These are phyloP conservation scores for Saccharomycopsis schoenii DNA, from an alignment of 805 yeast species.

Conservation along the genomic window DNA sequence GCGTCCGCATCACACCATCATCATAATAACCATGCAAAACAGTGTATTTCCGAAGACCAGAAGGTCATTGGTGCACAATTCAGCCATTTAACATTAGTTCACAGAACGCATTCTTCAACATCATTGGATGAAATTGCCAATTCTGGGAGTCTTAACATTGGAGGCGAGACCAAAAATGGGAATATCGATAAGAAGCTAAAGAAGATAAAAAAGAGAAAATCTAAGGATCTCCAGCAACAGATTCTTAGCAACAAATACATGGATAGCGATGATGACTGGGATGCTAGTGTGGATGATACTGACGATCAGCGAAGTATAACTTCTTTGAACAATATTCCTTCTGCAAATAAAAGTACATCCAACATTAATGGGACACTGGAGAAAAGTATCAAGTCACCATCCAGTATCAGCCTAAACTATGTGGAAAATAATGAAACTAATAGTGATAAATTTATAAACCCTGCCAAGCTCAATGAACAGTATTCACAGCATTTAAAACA, in stretches of 20 bases:
- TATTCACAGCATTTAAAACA: not conserved
- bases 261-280: constrained; percentile 90
- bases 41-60: constrained; percentile 26
- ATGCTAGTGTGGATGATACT: constrained; percentile 51
- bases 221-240: constrained; percentile 2
- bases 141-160: not conserved
- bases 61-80: constrained; percentile 46
- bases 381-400: not conserved
- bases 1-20: not conserved
- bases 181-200: constrained; percentile 6
- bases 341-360: not conserved
- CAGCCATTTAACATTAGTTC: constrained; percentile 35
- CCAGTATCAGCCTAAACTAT: not conserved
- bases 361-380: not conserved
- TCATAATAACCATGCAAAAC: constrained; percentile 2
- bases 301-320: constrained; percentile 14
- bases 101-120: constrained; percentile 18
- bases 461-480: not conserved
- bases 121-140: constrained; percentile 7
- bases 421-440: not conserved
- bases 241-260: constrained; percentile 31
- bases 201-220: not conserved
- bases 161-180: not conserved
- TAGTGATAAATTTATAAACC: not conserved
- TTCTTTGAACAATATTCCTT: not conserved